Percentiles rank a stretch among this genome's conserved stretches.
Conservation (phyloP, 352 stramenopile genomes). For the Elongisporangium anandrum region DNA sequence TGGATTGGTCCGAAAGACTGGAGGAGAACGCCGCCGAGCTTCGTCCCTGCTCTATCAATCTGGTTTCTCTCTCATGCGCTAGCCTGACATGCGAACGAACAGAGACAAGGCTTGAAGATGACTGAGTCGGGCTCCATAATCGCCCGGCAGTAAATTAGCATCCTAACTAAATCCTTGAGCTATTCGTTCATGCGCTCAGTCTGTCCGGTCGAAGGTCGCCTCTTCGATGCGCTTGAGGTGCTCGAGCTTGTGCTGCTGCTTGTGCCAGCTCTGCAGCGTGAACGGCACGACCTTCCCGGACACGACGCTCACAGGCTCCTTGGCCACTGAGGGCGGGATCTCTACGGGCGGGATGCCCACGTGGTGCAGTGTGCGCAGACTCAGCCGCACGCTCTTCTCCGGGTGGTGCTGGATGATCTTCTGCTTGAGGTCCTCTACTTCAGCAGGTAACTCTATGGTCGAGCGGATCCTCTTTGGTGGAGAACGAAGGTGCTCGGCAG, state of each 20-base stretch:
- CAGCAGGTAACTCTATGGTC: conserved; percentile 24
- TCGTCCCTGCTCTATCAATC: not conserved
- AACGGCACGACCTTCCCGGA: conserved; percentile 42
- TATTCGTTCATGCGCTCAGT: too few relatives aligned
- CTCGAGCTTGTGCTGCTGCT: conserved; percentile 29
- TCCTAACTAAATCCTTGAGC: too few relatives aligned
- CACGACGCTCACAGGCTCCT: conserved; percentile 17
- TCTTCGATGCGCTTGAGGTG: conserved; percentile 48
- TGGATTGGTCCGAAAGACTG: not conserved
- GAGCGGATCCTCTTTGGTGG: not conserved
- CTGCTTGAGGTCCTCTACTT: conserved; percentile 40
- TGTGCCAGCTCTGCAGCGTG: conserved; percentile 40
- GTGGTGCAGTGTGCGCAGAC: conserved; percentile 42
- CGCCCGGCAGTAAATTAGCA: too few relatives aligned
- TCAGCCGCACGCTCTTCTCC: conserved; percentile 41
- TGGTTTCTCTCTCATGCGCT: not conserved
- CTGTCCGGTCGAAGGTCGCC: not conserved
- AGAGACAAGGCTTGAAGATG: not conserved
- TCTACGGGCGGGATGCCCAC: conserved; percentile 39
- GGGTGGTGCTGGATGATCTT: conserved; percentile 38
- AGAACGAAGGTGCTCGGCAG: not conserved
- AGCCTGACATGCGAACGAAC: not conserved
- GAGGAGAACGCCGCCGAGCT: not conserved
- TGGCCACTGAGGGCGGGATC: conserved; percentile 30
- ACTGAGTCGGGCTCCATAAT: not conserved